phyloP scores from a whole-genome alignment of 257 asterid species.

The Scutellaria galericulata region DNA sequence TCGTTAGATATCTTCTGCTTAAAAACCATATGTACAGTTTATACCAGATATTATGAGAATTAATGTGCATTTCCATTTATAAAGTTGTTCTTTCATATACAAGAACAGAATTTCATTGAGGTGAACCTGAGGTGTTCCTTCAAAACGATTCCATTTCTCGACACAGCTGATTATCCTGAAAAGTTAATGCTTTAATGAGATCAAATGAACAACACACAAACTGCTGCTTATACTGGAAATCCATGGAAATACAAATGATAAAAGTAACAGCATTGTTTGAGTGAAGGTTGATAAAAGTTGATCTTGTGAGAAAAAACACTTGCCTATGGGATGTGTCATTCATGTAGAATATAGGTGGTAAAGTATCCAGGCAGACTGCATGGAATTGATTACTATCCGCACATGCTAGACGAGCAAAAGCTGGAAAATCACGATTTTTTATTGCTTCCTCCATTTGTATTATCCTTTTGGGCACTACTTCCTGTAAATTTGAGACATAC shows the following conservation, averaged over 20 bases:
- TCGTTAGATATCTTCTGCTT: not conserved
- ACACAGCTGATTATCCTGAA: conserved; percentile 88
- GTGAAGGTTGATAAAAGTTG: not conserved
- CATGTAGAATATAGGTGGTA: conserved; percentile 97
- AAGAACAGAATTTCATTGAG: not conserved
- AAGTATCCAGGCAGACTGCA: conserved; percentile 93
- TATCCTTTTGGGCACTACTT: conserved; percentile 88
- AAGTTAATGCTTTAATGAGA: conserved; percentile 32
- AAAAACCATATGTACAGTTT: not conserved
- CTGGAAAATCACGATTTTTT: conserved; percentile 73
- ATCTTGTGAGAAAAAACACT: conserved; percentile 17
- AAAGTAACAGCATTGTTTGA: not conserved
- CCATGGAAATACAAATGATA: not conserved
- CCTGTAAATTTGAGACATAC: conserved; percentile 52
- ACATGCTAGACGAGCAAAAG: conserved; percentile 80
- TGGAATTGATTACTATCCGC: conserved; percentile 98
- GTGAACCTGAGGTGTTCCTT: conserved; percentile 89
- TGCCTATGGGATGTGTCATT: conserved; percentile 96
- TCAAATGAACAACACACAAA: conserved; percentile 9
- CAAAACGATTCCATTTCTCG: conserved; percentile 88
- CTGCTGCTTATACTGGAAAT: conserved; percentile 17
- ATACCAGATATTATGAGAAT: not conserved
- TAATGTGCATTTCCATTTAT: not conserved
- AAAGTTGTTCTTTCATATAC: not conserved
- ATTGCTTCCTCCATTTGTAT: conserved; percentile 94